Base-by-base conservation (phyloP, 2,329 filamentous ascomycete genomes). In the Claviceps monticola region DNA sequence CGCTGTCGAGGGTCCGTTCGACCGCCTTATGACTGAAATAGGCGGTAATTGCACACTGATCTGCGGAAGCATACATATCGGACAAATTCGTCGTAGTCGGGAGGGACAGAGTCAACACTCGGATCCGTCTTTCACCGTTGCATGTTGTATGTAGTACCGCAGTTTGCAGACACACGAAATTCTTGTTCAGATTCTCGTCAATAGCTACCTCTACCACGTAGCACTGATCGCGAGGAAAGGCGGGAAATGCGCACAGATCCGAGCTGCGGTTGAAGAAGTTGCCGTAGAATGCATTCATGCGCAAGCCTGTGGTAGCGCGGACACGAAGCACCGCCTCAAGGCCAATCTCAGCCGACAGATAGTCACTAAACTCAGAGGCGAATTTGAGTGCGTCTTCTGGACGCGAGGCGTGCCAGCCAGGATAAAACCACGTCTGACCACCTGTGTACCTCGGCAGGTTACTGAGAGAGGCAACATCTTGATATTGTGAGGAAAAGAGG, bases 191-290 rank as follows among this genome's bases (percentile, higher is more conserved):
- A 38, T 82, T 93, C 72, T 98, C 93, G 61, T 98, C 93, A 58
- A 98, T 97, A 14, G 93, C 90, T 51, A 98, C 94, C 68, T 98
- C 93, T 19, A 98, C 91, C 44, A 97, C 93, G 64, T 97, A 97
- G 56, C 87, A 89, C 68, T 98, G 93, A 62, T 98, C 93, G 64
- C 93, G 84, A 36, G 93, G 93, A 74, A 98, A 97, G 0, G 93
- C 90, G 1, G 93, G 93, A 76, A 98, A 98, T 13, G 93, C 93
- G 66, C 93, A 97, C 36, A 98, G 80, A 71, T 98, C 93, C 16
- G 90, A 96, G 65, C 88, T 95, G 60, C 93, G 81, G 74, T 97
- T 98, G 77, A 98, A 98, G 71, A 98, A 98, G 73, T 98, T 98
- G 59, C 93, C 93, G 68, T 97, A 98, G 71, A 98, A 98, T 2